Conservation (phyloP, 108 stramenopile species). For the Skeletonema tropicum region DNA sequence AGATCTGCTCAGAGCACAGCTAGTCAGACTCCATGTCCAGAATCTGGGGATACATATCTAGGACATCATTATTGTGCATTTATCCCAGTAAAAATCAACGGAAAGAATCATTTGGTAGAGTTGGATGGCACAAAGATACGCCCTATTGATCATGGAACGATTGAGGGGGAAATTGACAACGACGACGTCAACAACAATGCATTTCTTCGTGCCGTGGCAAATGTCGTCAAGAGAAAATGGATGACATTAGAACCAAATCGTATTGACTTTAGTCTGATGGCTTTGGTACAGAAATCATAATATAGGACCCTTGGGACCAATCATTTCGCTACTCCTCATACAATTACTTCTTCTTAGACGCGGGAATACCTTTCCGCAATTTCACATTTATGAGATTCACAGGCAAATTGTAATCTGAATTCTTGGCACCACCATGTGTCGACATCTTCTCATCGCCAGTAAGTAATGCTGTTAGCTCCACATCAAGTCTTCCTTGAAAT, state of each 20-base stretch:
- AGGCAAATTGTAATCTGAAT: conserved; percentile 61
- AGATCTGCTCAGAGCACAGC: background rate
- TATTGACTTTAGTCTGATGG: conserved; percentile 12
- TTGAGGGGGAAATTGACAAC: background rate
- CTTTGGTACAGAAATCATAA: conserved; percentile 7
- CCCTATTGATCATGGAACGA: conserved; percentile 4
- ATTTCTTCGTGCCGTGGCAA: background rate
- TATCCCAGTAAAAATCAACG: background rate
- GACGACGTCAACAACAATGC: background rate
- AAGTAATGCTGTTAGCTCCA: conserved; percentile 76
- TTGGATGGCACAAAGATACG: conserved; percentile 7
- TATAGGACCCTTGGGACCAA: too few species aligned
- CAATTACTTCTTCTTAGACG: conserved; percentile 53
- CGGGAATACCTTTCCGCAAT: conserved; percentile 78
- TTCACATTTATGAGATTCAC: conserved; percentile 57
- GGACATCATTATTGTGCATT: conserved; percentile 10
- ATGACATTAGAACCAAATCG: conserved; percentile 8
- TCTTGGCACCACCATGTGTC: conserved; percentile 77
- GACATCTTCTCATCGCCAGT: conserved; percentile 71
- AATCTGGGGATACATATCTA: conserved; percentile 5
- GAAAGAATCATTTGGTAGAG: background rate
- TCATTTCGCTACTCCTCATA: too few species aligned
- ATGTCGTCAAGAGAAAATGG: background rate
- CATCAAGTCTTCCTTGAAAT: conserved; percentile 77
- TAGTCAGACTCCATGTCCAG: conserved; percentile 9